Percentiles rank a stretch among this genome's conserved stretches.
Conservation (phyloP, 225 moss, liverwort and hornwort genomes). For the Ulota crispa region DNA sequence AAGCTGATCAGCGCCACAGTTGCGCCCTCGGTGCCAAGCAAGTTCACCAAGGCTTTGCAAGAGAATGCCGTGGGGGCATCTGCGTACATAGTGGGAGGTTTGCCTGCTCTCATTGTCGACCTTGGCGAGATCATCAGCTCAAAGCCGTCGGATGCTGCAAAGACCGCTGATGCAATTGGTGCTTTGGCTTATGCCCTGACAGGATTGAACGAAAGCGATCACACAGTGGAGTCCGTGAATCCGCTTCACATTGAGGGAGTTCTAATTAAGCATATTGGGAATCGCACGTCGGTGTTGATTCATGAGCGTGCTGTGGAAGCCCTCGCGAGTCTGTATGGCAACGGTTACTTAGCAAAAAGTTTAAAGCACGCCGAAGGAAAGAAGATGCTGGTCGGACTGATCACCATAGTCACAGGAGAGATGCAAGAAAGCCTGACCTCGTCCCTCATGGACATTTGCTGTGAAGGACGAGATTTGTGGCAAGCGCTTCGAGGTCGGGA, state of each 20-base stretch:
- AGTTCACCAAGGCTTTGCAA: slow-evolving; percentile 78
- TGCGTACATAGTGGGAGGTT: slow-evolving; percentile 87
- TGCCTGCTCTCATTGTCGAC: slow-evolving; percentile 79
- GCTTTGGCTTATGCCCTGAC: slow-evolving; percentile 90
- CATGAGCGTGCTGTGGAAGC: slow-evolving; percentile 91
- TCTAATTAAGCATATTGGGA: slow-evolving; percentile 78
- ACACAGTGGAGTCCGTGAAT: slow-evolving; percentile 69
- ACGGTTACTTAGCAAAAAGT: slow-evolving; percentile 62
- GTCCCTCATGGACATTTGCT: slow-evolving; percentile 87
- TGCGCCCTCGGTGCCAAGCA: slow-evolving; percentile 69
- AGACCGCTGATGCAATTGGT: slow-evolving; percentile 84
- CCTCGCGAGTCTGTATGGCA: slow-evolving; percentile 89
- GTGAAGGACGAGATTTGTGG: slow-evolving; percentile 80
- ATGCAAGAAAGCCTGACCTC: slow-evolving; percentile 73
- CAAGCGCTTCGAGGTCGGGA: slow-evolving; percentile 88
- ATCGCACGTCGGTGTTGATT: slow-evolving; percentile 55
- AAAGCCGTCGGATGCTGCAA: slow-evolving; percentile 47
- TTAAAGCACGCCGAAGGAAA: slow-evolving; percentile 93
- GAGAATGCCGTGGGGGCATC: slow-evolving; percentile 94
- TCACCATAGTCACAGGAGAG: slow-evolving; percentile 81
- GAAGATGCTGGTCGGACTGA: slow-evolving; percentile 93
- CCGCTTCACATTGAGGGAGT: slow-evolving; percentile 82
- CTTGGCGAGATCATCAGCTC: slow-evolving; percentile 76
- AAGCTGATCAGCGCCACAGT: slow-evolving; percentile 83
- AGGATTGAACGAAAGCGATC: slow-evolving; percentile 70